Conservation (phyloP, 2,329 filamentous ascomycete genomes). For the Claviceps capensis region DNA sequence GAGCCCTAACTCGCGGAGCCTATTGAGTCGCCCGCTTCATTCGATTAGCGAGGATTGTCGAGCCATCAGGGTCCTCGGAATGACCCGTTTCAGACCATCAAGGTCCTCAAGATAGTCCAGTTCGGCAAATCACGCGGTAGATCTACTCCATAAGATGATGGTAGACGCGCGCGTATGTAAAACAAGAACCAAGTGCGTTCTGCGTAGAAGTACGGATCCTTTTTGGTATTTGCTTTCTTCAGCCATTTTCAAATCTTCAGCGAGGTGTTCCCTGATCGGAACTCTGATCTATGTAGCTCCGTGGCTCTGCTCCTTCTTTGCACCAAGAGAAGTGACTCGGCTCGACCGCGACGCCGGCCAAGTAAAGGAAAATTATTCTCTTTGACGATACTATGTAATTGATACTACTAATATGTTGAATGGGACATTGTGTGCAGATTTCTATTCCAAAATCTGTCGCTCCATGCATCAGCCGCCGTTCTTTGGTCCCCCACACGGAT, state of each 20-base stretch:
- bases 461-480: not conserved
- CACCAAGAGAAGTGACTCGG: too few relatives aligned
- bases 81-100: not conserved
- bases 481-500: not conserved
- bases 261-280: too few relatives aligned
- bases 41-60: not conserved
- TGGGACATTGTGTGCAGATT: constrained; percentile 12
- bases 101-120: not conserved
- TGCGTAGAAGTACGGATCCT: too few relatives aligned
- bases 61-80: constrained; percentile 1
- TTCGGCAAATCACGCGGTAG: too few relatives aligned
- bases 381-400: constrained; percentile 14
- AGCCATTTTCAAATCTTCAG: too few relatives aligned
- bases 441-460: constrained; percentile 19
- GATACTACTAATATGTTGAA: constrained; percentile 9
- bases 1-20: not conserved
- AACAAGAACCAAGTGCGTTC: too few relatives aligned
- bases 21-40: not conserved
- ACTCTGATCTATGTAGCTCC: too few relatives aligned
- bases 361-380: constrained; percentile 14
- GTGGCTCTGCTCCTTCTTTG: too few relatives aligned
- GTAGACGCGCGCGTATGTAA: too few relatives aligned
- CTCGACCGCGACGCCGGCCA: too few relatives aligned
- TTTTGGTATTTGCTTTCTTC: too few relatives aligned
- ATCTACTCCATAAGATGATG: too few relatives aligned